phyloP scores from a whole-genome alignment of 257 asterid species.

The Solanum chiquidenum region DNA sequence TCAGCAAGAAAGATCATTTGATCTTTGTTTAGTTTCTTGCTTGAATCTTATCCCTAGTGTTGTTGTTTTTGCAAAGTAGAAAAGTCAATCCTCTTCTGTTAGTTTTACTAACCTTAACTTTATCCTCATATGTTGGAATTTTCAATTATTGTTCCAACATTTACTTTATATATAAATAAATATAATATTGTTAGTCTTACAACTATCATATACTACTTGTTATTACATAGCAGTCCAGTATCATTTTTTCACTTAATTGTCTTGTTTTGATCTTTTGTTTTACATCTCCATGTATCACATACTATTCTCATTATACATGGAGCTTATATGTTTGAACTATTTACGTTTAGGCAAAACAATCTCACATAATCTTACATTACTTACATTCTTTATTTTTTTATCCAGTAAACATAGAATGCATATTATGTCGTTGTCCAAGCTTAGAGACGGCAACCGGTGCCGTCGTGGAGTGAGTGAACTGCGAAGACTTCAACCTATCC shows the following conservation, averaged over 20 bases:
- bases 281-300: neutral
- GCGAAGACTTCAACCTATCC: neutral
- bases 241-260: neutral
- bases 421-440: neutral
- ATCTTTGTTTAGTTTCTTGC: neutral
- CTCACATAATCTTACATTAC: neutral
- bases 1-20: neutral
- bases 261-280: neutral
- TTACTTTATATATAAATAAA: neutral
- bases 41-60: neutral
- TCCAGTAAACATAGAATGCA: neutral
- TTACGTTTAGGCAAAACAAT: neutral
- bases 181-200: neutral
- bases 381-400: too few species aligned
- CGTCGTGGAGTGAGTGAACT: neutral
- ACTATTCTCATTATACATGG: neutral
- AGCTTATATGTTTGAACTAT: neutral
- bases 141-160: neutral
- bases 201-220: neutral
- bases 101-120: neutral
- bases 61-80: neutral
- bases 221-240: neutral
- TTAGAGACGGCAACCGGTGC: neutral
- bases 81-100: neutral
- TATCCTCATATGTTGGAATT: neutral